These are phyloP conservation scores for Volvox carteri DNA, from an alignment of 163 green algal species.

Conservation along the genomic window DNA sequence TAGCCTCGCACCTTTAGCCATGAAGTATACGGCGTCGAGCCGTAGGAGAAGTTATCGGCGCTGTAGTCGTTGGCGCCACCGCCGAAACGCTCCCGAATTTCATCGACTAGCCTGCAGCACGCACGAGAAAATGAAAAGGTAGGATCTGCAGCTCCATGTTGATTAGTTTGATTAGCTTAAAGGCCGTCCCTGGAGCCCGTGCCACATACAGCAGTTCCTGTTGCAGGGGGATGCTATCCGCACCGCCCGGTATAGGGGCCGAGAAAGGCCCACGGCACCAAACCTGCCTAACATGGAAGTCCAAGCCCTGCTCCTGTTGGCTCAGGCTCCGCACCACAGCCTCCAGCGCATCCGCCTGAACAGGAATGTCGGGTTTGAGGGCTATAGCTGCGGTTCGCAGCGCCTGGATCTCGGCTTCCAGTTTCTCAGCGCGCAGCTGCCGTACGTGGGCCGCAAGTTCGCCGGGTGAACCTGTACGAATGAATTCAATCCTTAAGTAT, in stretches of 20 bases:
- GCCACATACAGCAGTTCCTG: no score
- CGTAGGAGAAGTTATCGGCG: conserved; percentile 62
- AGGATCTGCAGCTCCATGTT: no score
- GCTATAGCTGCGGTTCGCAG: background rate
- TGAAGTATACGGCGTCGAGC: conserved; percentile 61
- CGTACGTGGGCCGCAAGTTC: conserved; percentile 7
- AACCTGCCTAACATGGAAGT: conserved; percentile 33
- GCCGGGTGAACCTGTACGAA: background rate
- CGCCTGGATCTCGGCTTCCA: background rate
- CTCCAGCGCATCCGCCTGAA: background rate
- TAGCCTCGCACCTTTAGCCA: conserved; percentile 57
- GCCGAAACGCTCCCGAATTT: background rate
- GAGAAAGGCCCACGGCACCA: no score
- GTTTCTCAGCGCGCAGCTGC: conserved; percentile 9
- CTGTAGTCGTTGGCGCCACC: conserved; percentile 46
- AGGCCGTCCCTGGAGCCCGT: no score
- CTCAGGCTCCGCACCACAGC: conserved; percentile 9
- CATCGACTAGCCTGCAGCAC: background rate
- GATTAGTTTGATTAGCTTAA: no score
- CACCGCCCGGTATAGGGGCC: no score
- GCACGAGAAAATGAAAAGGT: no score
- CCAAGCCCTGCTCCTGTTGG: conserved; percentile 17
- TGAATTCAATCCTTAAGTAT: background rate
- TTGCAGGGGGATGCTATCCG: no score
- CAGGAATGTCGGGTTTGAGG: background rate